These are phyloP conservation scores for Lichtheimia hyalospora DNA, from an alignment of 371 early-diverging fungal genomes.

Conservation along the genomic window DNA sequence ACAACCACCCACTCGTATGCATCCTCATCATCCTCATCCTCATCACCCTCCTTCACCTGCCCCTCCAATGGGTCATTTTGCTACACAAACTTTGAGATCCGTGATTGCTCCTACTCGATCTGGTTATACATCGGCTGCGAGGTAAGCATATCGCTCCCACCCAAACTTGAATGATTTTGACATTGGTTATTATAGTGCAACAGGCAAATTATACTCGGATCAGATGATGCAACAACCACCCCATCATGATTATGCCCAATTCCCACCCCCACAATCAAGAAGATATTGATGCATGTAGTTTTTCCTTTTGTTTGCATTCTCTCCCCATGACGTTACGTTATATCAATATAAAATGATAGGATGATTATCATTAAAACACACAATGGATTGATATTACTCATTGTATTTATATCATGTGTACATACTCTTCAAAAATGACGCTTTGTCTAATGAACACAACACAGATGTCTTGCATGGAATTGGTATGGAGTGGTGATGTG, in stretches of 20 bases:
- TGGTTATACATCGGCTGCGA: conserved; percentile 1
- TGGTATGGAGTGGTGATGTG: no score
- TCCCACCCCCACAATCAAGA: background rate
- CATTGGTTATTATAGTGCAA: background rate
- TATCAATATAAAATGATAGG: no score
- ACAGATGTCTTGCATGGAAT: no score
- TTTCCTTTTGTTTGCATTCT: no score
- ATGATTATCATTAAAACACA: no score
- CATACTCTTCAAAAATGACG: no score
- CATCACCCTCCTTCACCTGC: background rate
- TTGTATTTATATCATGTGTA: no score
- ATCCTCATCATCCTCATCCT: background rate
- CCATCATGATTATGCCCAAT: conserved; percentile 1
- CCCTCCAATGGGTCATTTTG: conserved; percentile 3
- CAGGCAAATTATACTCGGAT: conserved; percentile 10
- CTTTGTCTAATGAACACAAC: no score
- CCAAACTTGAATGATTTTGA: background rate
- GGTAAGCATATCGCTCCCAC: background rate
- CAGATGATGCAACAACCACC: conserved; percentile 4
- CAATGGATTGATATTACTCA: no score
- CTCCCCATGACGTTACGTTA: no score
- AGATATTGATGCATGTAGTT: background rate
- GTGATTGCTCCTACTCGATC: conserved; percentile 12
- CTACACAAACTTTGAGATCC: conserved; percentile 7
- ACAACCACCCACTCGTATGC: conserved; percentile 4